Evolutionary conservation across 768 basidiomycete species (phyloP), one percentile per base, ranked within the genome.

Genomic region (Pseudohyphozyma bogoriensis): DNA sequence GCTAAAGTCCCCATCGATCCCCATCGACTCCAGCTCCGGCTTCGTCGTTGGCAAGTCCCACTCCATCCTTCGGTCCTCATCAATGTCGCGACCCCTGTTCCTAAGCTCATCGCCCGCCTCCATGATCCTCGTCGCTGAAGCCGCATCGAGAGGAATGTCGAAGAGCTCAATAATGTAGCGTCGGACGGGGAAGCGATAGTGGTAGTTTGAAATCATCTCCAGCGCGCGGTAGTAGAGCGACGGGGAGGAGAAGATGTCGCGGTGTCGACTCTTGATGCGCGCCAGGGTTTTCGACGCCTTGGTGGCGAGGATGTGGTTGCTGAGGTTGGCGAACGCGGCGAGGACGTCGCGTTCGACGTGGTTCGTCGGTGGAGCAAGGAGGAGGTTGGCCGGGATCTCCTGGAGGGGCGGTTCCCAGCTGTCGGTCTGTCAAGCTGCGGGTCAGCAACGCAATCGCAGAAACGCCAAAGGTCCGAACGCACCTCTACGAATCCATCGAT

Each of bases 261-360:
- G 82, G 83, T 91, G 75, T 8, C 83, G 81, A 49, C 84, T 78
- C 75, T 89, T 89, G 77, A 90, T 81, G 70, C 82, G 82, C 32
- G 89, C 85, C 40, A 99, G 77, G 22, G 89, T 85, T 49, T 89
- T 82, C 28, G 95, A 97, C 1, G 95, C 91, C 28, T 88, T 83
- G 69, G 92, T 92, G 0, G 92, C 91, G 59, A 97, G 87, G 53
- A 97, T 91, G 24, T 91, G 89, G 71, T 99, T 99, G 32, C 86
- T 85, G 44, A 99, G 78, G 72, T 96, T 96, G 68, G 90, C 86
- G 52, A 99, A 87, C 6, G 89, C 87, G 6, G 85, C 85, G 67
- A 92, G 80, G 32, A 89, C 84, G 67, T 93, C 89, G 7, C 83
- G 78, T 68, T 97, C 92, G 39, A 80, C 76, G 62, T 84, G 82